Conservation (phyloP, 1,284 basidiomycete genomes). For the Puccinia sorghi region DNA sequence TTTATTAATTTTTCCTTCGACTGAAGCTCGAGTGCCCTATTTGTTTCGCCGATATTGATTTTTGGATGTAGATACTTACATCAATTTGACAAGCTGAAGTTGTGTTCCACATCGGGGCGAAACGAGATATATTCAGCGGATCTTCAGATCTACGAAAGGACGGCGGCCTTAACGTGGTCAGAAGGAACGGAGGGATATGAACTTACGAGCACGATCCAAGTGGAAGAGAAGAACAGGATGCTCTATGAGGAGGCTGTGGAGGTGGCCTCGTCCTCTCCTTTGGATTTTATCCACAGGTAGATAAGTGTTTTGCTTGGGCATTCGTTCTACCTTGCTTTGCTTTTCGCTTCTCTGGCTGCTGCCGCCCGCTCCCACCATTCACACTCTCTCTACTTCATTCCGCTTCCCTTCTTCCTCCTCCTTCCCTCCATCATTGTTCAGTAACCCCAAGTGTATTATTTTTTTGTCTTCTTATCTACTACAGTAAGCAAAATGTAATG, state of each 20-base stretch:
- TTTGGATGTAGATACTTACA: conserved; percentile 40
- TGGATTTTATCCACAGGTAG: not conserved
- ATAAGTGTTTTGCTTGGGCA: no score
- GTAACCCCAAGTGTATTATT: no score
- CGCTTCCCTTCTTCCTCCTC: no score
- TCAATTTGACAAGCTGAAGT: conserved; percentile 45
- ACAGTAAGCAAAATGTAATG: no score
- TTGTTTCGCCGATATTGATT: not conserved
- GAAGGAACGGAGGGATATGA: conserved; percentile 1
- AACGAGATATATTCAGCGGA: conserved; percentile 43
- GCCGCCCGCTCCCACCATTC: no score
- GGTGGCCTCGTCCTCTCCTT: conserved; percentile 15
- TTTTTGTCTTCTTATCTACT: no score
- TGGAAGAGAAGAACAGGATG: conserved; percentile 36
- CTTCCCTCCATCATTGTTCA: no score
- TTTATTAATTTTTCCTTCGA: not conserved
- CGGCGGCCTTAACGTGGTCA: conserved; percentile 6
- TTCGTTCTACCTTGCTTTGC: no score
- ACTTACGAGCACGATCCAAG: conserved; percentile 5
- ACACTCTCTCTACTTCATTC: no score
- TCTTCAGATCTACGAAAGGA: conserved; percentile 35
- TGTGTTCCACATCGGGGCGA: conserved; percentile 23
- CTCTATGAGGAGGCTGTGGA: conserved; percentile 40
- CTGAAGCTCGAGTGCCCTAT: no score
- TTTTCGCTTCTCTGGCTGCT: no score